Evolutionary conservation across 2,329 filamentous ascomycete genomes (phyloP).

Genomic region (Elsinoe perseae): DNA sequence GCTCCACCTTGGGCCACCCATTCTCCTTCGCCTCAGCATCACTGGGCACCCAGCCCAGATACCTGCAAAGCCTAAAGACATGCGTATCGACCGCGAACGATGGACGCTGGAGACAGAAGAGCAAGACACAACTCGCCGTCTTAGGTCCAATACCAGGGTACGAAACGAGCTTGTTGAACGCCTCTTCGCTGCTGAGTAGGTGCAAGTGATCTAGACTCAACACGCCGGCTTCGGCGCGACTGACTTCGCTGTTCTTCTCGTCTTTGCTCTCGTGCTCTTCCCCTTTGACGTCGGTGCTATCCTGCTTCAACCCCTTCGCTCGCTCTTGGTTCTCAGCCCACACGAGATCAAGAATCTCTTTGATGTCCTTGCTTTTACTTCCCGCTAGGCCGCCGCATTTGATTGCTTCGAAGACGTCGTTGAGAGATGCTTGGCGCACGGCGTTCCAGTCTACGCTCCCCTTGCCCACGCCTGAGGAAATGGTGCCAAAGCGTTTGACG

Average conservation of each 20-base stretch:
- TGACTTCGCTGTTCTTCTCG: conserved; percentile 52
- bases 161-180: conserved; percentile 49
- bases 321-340: conserved; percentile 59
- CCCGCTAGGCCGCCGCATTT: conserved; percentile 61
- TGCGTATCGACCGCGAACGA: conserved; percentile 61
- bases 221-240: conserved; percentile 49
- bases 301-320: conserved; percentile 41
- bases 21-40: conserved; percentile 31
- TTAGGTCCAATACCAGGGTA: conserved; percentile 60
- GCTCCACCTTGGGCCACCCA: conserved; percentile 38
- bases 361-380: conserved; percentile 66
- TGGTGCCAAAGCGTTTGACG: conserved; percentile 54
- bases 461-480: conserved; percentile 56
- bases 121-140: conserved; percentile 56
- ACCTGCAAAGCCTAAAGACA: conserved; percentile 55
- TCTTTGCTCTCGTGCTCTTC: conserved; percentile 40
- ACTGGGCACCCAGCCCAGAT: conserved; percentile 54
- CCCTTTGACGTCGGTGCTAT: conserved; percentile 26
- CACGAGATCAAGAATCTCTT: conserved; percentile 63
- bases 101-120: conserved; percentile 57
- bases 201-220: conserved; percentile 60
- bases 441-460: conserved; percentile 70
- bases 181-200: conserved; percentile 47
- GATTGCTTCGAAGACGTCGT: conserved; percentile 62
- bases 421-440: conserved; percentile 51